Evolutionary conservation across 2,329 filamentous ascomycete species (phyloP), one percentile per base, ranked within the genome.

Genomic region (Fonsecaea nubica): DNA sequence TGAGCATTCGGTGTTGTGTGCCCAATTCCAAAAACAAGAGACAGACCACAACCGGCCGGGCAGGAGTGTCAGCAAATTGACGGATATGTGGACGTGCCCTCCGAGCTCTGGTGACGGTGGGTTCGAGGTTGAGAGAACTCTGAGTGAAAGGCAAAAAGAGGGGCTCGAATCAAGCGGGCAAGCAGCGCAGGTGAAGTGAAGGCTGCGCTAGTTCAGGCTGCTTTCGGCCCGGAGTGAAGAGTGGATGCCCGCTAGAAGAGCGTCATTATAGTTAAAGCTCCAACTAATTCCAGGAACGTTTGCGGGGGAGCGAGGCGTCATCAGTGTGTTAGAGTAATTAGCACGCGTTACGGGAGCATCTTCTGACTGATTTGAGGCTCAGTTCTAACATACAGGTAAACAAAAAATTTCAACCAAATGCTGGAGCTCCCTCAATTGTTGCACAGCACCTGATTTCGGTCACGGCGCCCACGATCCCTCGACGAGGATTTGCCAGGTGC

Each of bases 1-100:
- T 69, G 53, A 69, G 62, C 68, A 69, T 69, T 38, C 63, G 59
- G 63, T 54, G 62, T 40, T 56, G 33, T 61, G 52, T 45, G 45
- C 12, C 18, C 21, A 50, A 25, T 50, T 50, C 45, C 45, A 21
- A 53, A 33, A 53, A 13, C 32, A 21, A 38, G 58, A 12, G 42
- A 61, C 7, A 52, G 50, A 32, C 32, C n/a, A 53, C 30, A 55
- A 10, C 30, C 30, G 52, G 30, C 9, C 30, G 52, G 52, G 15
- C 8, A 36, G 52, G 18, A 58, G 42, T 21, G 35, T 58, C 25
- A 61, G 60, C 32, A 55, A 50, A 38, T 25, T 42, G 42, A 30
- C 18, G 45, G 56, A 45, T 53, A 32, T 40, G 33, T 36, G 58
- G 48, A 53, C 40, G 40, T 54, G 45, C 45, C 18, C 25, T 52